These are phyloP conservation scores for Beauveria medogensis DNA, from an alignment of 2,329 filamentous ascomycete species.

Conservation along the genomic window DNA sequence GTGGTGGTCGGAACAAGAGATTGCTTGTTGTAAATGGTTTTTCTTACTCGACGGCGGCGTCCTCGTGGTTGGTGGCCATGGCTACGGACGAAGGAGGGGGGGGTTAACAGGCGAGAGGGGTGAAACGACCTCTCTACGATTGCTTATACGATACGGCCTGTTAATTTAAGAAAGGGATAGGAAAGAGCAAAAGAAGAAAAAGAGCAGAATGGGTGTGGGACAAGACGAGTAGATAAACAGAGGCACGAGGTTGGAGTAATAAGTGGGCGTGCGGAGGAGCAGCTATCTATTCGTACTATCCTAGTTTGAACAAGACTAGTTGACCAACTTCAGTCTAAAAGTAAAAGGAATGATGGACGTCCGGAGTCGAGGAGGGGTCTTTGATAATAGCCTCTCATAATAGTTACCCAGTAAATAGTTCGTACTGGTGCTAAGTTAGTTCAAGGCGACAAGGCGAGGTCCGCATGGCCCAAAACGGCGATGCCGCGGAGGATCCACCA, in stretches of 20 bases:
- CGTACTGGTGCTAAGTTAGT: no score
- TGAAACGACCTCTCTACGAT: neutral
- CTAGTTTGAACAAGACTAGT: neutral
- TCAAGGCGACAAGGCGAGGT: neutral
- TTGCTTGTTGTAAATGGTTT: neutral
- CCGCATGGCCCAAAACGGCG: constrained; percentile 7
- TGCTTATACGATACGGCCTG: neutral
- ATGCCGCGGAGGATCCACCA: neutral
- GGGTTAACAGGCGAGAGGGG: neutral
- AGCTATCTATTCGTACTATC: no score
- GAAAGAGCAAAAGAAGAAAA: neutral
- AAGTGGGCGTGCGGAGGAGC: neutral
- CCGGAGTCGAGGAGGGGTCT: no score
- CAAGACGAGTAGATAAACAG: constrained; percentile 6
- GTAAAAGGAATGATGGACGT: neutral
- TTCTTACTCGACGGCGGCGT: constrained; percentile 25
- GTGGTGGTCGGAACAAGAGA: neutral
- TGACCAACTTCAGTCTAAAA: neutral
- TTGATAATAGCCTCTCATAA: no score
- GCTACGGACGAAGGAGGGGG: neutral
- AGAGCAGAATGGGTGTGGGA: neutral
- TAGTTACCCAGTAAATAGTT: no score
- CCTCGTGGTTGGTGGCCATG: constrained; percentile 28
- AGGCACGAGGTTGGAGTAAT: neutral
- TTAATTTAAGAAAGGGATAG: neutral